Evolutionary conservation across 1,139 yeast genomes (phyloP).

Genomic region (Candida labiduridarum): DNA sequence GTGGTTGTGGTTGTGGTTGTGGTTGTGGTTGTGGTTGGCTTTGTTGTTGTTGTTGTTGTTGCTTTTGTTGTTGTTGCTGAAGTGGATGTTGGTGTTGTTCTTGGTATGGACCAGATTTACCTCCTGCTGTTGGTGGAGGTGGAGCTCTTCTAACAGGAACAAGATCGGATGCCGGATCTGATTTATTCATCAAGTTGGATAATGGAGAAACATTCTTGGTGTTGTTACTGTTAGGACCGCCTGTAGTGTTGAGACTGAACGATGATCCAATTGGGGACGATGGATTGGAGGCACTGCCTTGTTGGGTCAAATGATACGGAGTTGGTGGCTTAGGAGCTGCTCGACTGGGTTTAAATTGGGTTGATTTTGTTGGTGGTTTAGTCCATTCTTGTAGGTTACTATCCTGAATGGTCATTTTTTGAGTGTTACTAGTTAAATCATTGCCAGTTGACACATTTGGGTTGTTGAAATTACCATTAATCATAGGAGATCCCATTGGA

Average conservation of each 20-base stretch:
- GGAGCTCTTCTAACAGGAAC: constrained; percentile 59
- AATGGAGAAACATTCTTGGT: constrained; percentile 31
- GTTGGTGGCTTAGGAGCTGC: constrained; percentile 50
- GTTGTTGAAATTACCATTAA: constrained; percentile 12
- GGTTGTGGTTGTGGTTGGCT: constrained; percentile 10
- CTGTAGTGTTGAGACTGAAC: background rate
- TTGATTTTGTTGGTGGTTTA: constrained; percentile 31
- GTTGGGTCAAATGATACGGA: constrained; percentile 40
- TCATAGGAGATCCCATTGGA: constrained; percentile 29
- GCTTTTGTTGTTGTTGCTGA: constrained; percentile 10
- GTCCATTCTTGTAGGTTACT: constrained; percentile 43
- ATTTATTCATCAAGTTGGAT: constrained; percentile 33
- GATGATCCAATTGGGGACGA: background rate
- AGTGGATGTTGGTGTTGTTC: constrained; percentile 5
- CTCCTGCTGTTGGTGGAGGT: constrained; percentile 44
- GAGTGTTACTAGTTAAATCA: background rate
- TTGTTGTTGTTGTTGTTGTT: constrained; percentile 4
- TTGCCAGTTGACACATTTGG: constrained; percentile 11
- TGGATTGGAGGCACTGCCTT: constrained; percentile 4
- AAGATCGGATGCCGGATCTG: constrained; percentile 28
- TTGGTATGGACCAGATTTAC: background rate
- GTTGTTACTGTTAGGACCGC: constrained; percentile 1
- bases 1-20: constrained; percentile 1
- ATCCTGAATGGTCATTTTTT: constrained; percentile 4
- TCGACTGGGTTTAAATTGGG: constrained; percentile 40